A percentile compares a stretch with the other conserved stretches of the same genome.
phyloP scores from a whole-genome alignment of 495 filamentous ascomycete species.

The Parathielavia hyrcaniae region DNA sequence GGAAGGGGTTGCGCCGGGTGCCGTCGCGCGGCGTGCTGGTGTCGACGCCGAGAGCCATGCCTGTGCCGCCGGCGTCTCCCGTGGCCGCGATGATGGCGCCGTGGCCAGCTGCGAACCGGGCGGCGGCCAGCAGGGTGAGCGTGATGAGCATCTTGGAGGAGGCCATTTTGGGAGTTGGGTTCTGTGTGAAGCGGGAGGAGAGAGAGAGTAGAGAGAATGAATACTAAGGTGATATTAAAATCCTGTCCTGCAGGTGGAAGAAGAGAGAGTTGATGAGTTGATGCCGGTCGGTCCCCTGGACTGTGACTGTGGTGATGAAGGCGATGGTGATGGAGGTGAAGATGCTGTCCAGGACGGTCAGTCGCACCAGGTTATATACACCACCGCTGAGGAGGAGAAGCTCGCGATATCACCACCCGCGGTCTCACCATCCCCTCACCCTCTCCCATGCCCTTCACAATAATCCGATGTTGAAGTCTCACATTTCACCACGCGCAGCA shows the following conservation, averaged over 20 bases:
- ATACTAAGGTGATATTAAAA: not conserved
- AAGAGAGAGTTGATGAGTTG: not conserved
- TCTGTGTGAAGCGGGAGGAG: not conserved
- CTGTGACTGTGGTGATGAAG: slow-evolving; percentile 2
- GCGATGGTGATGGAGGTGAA: not conserved
- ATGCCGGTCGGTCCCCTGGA: slow-evolving; percentile 11
- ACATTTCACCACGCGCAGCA: not conserved
- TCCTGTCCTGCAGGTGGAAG: slow-evolving; percentile 7
- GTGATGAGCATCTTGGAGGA: slow-evolving; percentile 28
- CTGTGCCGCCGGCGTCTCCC: slow-evolving; percentile 45
- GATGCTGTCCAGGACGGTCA: not conserved
- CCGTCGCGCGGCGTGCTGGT: slow-evolving; percentile 47
- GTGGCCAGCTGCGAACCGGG: slow-evolving; percentile 42
- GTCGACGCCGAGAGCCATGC: slow-evolving; percentile 46
- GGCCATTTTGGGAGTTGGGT: slow-evolving; percentile 24
- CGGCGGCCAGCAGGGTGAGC: slow-evolving; percentile 29
- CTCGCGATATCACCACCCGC: slow-evolving; percentile 1
- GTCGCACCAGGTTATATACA: slow-evolving; percentile 10
- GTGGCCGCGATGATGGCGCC: slow-evolving; percentile 44
- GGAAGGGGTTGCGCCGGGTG: slow-evolving; percentile 47
- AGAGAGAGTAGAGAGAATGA: not conserved
- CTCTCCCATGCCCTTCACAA: not conserved
- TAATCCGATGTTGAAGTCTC: not conserved
- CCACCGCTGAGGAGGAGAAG: not conserved
- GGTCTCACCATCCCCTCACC: not conserved